Percentiles rank a stretch among this genome's conserved stretches.
Conservation (phyloP, 257 asterid species). For the Nicotiana undulata region DNA sequence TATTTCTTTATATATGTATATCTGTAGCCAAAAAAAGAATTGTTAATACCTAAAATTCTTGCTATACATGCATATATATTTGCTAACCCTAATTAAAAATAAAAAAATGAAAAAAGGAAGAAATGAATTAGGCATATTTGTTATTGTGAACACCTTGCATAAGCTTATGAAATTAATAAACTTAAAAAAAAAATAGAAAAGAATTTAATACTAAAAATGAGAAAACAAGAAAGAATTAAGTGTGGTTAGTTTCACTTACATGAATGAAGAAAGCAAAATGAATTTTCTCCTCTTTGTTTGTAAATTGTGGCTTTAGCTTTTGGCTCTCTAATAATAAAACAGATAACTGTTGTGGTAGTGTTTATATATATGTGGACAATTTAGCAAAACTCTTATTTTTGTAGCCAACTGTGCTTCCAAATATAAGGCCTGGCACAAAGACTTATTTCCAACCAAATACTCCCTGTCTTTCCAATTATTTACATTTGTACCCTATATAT, state of each 20-base stretch:
- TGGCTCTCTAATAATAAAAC: neutral
- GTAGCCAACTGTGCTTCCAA: constrained; percentile 7
- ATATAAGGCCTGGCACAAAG: neutral
- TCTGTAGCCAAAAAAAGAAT: neutral
- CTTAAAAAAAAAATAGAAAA: too few relatives aligned
- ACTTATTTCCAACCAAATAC: neutral
- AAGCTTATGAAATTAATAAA: too few relatives aligned
- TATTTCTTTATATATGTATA: constrained; percentile 7
- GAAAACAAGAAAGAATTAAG: neutral
- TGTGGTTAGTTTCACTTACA: neutral
- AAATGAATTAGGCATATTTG: too few relatives aligned
- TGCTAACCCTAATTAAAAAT: neutral
- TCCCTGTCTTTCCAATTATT: neutral
- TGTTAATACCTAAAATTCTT: neutral
- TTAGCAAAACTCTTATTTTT: neutral
- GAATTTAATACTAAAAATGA: neutral
- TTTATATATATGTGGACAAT: constrained; percentile 1
- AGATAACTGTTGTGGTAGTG: neutral
- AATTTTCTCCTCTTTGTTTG: neutral
- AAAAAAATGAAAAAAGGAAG: neutral
- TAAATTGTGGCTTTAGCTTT: neutral
- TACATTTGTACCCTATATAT: neutral
- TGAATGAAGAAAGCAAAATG: neutral
- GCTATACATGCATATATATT: neutral
- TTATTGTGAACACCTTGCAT: too few relatives aligned